Base-by-base conservation (phyloP, 139 green algal species). In the Picochlorum sp. region DNA sequence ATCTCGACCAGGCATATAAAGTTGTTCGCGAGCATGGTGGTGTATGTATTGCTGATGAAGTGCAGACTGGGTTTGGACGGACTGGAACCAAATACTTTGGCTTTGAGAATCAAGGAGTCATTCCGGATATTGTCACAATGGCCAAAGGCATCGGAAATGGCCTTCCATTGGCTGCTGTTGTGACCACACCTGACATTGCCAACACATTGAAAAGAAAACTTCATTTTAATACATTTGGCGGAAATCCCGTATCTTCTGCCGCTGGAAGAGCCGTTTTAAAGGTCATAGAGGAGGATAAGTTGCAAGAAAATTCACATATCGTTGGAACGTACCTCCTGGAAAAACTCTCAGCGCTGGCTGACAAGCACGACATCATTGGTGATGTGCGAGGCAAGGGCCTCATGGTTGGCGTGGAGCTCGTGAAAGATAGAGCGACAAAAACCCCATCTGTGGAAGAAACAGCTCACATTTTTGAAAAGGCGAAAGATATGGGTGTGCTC, bases 201-300 rank as follows among this genome's bases (percentile, higher is more conserved):
- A 63, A 69, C 6, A 70, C 59, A n/a, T 50, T 93, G 55, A 63
- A 85, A 0, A 32, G 57, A 41, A 57, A 84, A 23, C 68, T 98
- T 57, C 91, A 98, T 77, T 97, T 98, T 83, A 98, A 98, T 81
- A 98, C 93, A 52, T 98, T 88, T 75, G 93, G 93, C 26, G 92
- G 88, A 57, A 98, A 98, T 80, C 92, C 92, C 0, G 90, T 98
- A 41, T 91, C 80, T 67, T 86, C 69, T 16, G 92, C 92, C 4
- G 92, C 75, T 15, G 92, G 92, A 4, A 78, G 86, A 24, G 70
- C 70, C 28, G 86, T 82, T 50, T 67, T 83, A 44, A 65, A 76
- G 11, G 86, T 92, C 26, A 76, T 95, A 45, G 87, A 94, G 26
- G 34, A 73, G 51, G 88, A 95, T 66, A 62, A 71, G 18, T 66